Evolutionary conservation across 139 green algal species (phyloP), one percentile per base, ranked within the genome.

Genomic region (Coccomyxa sp.): DNA sequence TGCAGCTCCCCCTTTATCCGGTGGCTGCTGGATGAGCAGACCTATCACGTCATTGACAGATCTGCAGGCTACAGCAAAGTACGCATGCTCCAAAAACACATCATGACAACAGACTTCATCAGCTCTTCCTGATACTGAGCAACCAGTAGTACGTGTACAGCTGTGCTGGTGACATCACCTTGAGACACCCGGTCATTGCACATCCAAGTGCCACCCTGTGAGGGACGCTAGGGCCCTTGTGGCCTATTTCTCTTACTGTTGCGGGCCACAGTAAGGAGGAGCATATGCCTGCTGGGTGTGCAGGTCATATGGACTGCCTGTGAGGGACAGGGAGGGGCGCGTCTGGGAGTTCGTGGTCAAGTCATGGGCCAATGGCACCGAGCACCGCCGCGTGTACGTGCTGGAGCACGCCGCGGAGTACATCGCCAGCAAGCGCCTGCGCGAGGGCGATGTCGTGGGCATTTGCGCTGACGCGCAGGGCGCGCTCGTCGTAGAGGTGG

Each of bases 321-420:
- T 86, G 10, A 70, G 34, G 22, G 85, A 90, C 50, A 37, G 39
- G 0, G 16, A 40, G 12, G 86, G 84, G 29, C 73, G 74, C 18
- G 33, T 18, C 1, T 86, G 85, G 78, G 41, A 80, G n/a, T 90
- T 93, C 64, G 83, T 89, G 27, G 84, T 93, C 58, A 89, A 89
- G 55, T 90, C 87, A 8, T 95, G 91, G 91, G 85, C 90, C 44
- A 95, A 95, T 70, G 91, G 91, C 44, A 77, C 74, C 35, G 91
- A 93, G 82, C 84, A 89, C 73, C 88, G 90, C 40, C 89, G 90
- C 0, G 91, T 95, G 73, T 95, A 92, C 54, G 91, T 95, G 73
- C 77, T 95, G 83, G 90, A 95, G 80, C 82, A 88, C 44, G 87
- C 44, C 27, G 41, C 36, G 44, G 70, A 75, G 9, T 50, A 44